These are phyloP conservation scores for Pythium biforme DNA, from an alignment of 352 stramenopile species.

Conservation along the genomic window DNA sequence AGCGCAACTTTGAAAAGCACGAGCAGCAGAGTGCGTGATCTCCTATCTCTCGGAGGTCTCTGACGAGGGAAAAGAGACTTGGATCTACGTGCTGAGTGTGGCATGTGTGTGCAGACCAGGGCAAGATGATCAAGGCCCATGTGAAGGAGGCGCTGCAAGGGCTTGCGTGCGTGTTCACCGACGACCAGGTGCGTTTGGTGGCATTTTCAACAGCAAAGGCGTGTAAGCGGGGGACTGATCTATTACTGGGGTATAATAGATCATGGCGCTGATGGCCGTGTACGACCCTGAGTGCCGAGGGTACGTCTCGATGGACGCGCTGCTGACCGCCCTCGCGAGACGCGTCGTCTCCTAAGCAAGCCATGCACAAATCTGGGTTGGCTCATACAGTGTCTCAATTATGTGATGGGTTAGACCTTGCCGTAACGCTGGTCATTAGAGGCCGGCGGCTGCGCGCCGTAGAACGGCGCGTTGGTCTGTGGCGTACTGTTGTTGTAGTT, in stretches of 20 bases:
- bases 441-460: not conserved
- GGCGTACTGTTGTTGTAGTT: not conserved
- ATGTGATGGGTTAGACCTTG: constrained; percentile 10
- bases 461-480: constrained; percentile 16
- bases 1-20: constrained; percentile 60
- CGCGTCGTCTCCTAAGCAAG: constrained; percentile 1
- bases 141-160: constrained; percentile 54
- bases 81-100: not conserved
- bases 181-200: constrained; percentile 43
- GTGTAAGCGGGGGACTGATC: not conserved
- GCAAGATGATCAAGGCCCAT: constrained; percentile 46
- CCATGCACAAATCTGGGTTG: not conserved
- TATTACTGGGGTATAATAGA: not conserved
- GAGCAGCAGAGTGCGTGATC: constrained; percentile 44
- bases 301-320: constrained; percentile 11
- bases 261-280: constrained; percentile 20
- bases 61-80: too few relatives aligned
- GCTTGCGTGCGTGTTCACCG: constrained; percentile 52
- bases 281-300: constrained; percentile 21
- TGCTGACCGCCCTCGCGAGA: constrained; percentile 13
- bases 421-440: constrained; percentile 11
- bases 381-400: not conserved
- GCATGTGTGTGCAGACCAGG: constrained; percentile 28
- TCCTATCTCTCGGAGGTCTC: not conserved
- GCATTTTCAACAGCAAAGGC: not conserved